Conservation (phyloP, 225 moss, liverwort and hornwort species). For the Sphagnum contortum region DNA sequence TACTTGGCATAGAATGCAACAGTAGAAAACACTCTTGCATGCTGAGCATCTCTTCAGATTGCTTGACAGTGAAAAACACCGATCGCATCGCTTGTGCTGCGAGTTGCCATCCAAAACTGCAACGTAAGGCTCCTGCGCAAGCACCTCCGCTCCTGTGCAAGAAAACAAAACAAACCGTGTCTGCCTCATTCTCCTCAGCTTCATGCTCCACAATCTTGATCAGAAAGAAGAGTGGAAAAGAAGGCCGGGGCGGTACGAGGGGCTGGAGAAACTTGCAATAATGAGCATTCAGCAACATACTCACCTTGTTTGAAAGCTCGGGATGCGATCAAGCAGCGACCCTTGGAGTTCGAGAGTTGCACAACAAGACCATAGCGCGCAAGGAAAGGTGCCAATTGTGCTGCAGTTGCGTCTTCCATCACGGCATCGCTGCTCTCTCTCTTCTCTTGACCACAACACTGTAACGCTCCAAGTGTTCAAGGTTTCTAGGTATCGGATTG, state of each 20-base stretch:
- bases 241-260: not conserved
- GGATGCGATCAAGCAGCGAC: conserved; percentile 37
- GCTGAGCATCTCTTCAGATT: conserved; percentile 72
- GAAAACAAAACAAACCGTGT: not conserved
- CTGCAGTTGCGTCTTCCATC: not conserved
- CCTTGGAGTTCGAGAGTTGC: conserved; percentile 21
- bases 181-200: not conserved
- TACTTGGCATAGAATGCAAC: conserved; percentile 79
- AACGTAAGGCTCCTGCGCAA: conserved; percentile 69
- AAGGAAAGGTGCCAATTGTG: conserved; percentile 7
- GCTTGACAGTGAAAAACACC: conserved; percentile 34
- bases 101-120: conserved; percentile 49
- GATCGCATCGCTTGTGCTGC: conserved; percentile 58
- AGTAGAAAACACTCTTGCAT: conserved; percentile 78
- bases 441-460: too few species aligned
- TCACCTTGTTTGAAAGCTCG: conserved; percentile 28
- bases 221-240: not conserved
- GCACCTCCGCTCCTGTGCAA: conserved; percentile 45
- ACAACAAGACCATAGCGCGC: conserved; percentile 21
- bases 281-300: not conserved
- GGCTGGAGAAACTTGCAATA: not conserved
- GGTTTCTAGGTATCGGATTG: too few species aligned
- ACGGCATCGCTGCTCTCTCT: not conserved
- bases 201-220: not conserved
- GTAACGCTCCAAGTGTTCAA: too few species aligned